A percentile compares a stretch with the other conserved stretches of the same genome.
Conservation (phyloP, 306 rosid genomes). For the Vigna unguiculata region DNA sequence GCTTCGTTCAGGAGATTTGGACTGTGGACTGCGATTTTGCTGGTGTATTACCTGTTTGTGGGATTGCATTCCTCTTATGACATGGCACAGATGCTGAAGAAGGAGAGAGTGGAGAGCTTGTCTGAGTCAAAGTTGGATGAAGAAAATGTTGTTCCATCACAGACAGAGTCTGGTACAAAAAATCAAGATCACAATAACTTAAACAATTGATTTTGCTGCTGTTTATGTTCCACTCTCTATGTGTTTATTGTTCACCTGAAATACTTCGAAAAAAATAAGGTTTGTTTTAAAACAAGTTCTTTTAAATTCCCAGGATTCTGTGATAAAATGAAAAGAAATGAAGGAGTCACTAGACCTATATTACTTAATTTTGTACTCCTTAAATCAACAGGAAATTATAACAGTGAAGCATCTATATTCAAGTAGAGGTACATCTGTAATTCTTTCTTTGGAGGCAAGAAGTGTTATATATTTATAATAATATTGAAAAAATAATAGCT, state of each 20-base stretch:
- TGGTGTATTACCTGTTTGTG: slow-evolving; percentile 61
- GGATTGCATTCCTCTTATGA: slow-evolving; percentile 78
- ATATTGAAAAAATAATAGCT: too few species aligned
- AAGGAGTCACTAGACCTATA: too few species aligned
- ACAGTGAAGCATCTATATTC: too few species aligned
- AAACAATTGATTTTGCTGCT: neutral
- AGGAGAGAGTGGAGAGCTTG: neutral
- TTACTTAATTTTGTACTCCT: too few species aligned
- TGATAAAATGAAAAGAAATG: too few species aligned
- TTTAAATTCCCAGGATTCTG: too few species aligned
- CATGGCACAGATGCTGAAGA: slow-evolving; percentile 50
- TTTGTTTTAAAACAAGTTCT: too few species aligned
- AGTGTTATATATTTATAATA: too few species aligned
- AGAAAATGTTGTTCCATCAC: slow-evolving; percentile 36
- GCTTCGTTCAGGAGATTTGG: slow-evolving; percentile 67
- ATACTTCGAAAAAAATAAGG: neutral
- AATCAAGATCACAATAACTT: slow-evolving; percentile 4
- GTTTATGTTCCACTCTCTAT: slow-evolving; percentile 1
- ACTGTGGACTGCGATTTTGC: slow-evolving; percentile 53
- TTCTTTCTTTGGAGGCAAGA: too few species aligned
- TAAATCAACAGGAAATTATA: too few species aligned
- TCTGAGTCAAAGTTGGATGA: slow-evolving; percentile 39
- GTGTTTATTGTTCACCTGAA: neutral
- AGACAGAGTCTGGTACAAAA: neutral
- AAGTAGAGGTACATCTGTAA: too few species aligned